Base-by-base conservation (phyloP, 2,329 filamentous ascomycete species). In the Penicillium hesseltinei region DNA sequence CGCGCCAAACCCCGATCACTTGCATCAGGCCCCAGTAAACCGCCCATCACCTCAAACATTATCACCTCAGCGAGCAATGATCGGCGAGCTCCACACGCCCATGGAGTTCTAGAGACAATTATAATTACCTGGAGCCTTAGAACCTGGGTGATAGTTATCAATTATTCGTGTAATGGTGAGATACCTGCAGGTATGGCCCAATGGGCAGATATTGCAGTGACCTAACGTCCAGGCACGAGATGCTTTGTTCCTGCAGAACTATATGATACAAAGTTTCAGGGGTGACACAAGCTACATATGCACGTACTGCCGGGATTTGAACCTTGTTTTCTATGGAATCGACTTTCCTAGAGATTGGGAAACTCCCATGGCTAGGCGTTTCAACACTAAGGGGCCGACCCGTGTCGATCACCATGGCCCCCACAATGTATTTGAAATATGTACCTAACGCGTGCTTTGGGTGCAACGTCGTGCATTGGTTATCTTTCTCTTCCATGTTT, bases 331-430 rank as follows among this genome's bases (percentile, higher is more conserved):
- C 8, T 23, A 27, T 21, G 10, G n/a, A 27, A 2, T 29, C 17
- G 13, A 51, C 21, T 50, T 23, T 36, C 38, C 17, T 4, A 0
- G 10, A 38, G 13, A 23, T 47, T 39, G 39, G 19, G 25, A 29
- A 36, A 21, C 10, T 39, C 39, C 21, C 23, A 44, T 11, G 23
- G 27, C 8, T 11, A 27, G 13, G 36, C 35, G 35, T 44, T 42
- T 42, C 39, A 23, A 31, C 17, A 21, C 35, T 13, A 38, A 47
- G 54, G 54, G 54, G 54, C 54, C 54, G 54, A 57, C 49, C 54
- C 54, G 54, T 43, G 43, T 47, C 17, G 54, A 53, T 53, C 35
- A 31, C n/a, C n/a, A 17, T 45, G 17, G 21, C n/a, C 33, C 15
- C 33, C 36, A 21, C n/a, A 40, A 10, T 8, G 46, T 29, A 51